Conservation (phyloP, 331 rosid genomes). For the Cydonia oblonga region DNA sequence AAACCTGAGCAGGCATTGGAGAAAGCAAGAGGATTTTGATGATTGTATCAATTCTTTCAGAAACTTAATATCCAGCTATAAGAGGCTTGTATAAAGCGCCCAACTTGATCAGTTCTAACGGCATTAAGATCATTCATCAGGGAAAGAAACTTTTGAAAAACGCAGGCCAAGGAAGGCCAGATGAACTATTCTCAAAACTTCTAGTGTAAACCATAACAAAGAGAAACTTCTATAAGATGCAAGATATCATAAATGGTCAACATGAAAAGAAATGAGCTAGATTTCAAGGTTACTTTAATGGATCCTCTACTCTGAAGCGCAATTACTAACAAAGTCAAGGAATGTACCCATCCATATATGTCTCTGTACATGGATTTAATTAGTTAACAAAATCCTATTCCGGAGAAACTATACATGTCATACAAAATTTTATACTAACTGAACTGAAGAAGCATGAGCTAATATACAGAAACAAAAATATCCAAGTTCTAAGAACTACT, state of each 20-base stretch:
- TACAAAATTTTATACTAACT: neutral
- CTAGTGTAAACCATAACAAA: neutral
- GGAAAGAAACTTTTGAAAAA: conserved; percentile 2
- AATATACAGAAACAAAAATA: neutral
- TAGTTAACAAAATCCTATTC: neutral
- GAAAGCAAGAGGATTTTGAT: conserved; percentile 51
- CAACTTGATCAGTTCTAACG: conserved; percentile 75
- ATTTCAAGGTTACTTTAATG: neutral
- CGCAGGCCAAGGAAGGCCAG: neutral
- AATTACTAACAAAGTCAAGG: neutral
- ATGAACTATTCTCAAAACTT: neutral
- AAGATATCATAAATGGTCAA: neutral
- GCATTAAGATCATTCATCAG: conserved; percentile 32
- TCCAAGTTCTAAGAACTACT: conserved; percentile 13
- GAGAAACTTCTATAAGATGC: neutral
- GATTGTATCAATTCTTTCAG: conserved; percentile 56
- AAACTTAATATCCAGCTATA: conserved; percentile 57
- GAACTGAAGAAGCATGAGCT: neutral
- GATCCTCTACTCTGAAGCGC: neutral
- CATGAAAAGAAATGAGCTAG: neutral
- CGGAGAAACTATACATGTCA: neutral
- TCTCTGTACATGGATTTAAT: neutral
- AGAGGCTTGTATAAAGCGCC: conserved; percentile 78
- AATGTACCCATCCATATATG: neutral
- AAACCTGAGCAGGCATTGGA: conserved; percentile 62